phyloP scores from a whole-genome alignment of 768 basidiomycete species.

The Tricholoma sp. region DNA sequence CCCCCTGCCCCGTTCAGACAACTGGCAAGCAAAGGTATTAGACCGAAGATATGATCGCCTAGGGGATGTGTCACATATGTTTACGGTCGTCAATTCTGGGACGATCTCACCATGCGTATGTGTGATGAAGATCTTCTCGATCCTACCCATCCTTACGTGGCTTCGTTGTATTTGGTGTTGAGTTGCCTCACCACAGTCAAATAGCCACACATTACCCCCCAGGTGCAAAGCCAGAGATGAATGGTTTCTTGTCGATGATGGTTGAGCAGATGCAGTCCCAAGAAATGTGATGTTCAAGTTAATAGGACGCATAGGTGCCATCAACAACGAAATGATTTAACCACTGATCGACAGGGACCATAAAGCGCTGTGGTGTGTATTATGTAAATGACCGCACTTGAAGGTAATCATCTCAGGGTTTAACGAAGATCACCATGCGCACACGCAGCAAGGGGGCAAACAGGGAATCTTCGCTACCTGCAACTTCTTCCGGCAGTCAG shows the following conservation, averaged over 20 bases:
- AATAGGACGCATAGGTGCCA: conserved; percentile 1
- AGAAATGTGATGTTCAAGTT: conserved; percentile 65
- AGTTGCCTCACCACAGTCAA: conserved; percentile 83
- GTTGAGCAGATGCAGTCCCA: conserved; percentile 78
- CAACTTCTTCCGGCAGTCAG: too few relatives aligned
- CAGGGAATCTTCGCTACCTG: too few relatives aligned
- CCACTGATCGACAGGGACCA: conserved; percentile 18
- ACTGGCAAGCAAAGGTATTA: conserved; percentile 63
- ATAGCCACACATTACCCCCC: conserved; percentile 71
- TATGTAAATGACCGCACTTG: too few relatives aligned
- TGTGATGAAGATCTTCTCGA: conserved; percentile 82
- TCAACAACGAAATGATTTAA: conserved; percentile 19
- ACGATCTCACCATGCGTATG: conserved; percentile 71
- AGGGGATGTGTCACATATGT: conserved; percentile 8
- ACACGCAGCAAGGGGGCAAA: too few relatives aligned
- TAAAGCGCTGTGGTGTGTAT: background rate
- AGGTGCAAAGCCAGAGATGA: conserved; percentile 67
- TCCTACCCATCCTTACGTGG: conserved; percentile 68
- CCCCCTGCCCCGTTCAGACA: conserved; percentile 75
- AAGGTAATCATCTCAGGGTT: too few relatives aligned
- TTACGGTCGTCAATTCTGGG: background rate
- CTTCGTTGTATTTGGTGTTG: conserved; percentile 75
- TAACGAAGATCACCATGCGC: too few relatives aligned
- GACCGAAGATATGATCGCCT: conserved; percentile 83
- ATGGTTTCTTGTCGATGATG: conserved; percentile 74